phyloP scores from a whole-genome alignment of 352 stramenopile species.

The Pythium apleroticum region DNA sequence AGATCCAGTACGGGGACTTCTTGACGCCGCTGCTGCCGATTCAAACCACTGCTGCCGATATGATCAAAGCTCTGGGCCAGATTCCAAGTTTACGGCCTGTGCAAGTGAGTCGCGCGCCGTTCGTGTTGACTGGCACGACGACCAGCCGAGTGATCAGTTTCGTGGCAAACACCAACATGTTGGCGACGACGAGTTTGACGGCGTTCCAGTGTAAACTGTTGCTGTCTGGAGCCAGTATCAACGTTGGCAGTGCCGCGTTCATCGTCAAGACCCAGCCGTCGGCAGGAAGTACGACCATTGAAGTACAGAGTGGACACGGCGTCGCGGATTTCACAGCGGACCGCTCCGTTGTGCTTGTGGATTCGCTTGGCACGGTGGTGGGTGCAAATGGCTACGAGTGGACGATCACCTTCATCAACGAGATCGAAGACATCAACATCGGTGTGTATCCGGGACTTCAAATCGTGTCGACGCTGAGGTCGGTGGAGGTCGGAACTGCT shows the following conservation, averaged over 20 bases:
- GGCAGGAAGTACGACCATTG: constrained; percentile 36
- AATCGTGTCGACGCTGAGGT: constrained; percentile 49
- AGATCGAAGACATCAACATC: constrained; percentile 37
- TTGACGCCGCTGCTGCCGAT: constrained; percentile 48
- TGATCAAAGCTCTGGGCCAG: constrained; percentile 38
- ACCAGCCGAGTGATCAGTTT: constrained; percentile 43
- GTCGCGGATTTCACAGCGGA: constrained; percentile 33
- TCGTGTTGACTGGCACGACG: constrained; percentile 41
- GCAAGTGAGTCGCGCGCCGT: constrained; percentile 41
- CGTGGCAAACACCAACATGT: constrained; percentile 29
- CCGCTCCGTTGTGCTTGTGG: constrained; percentile 38
- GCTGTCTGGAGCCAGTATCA: constrained; percentile 33
- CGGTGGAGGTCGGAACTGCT: constrained; percentile 34
- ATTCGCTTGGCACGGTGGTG: constrained; percentile 35
- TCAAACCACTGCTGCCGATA: constrained; percentile 40
- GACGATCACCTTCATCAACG: constrained; percentile 62
- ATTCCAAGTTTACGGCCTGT: constrained; percentile 57
- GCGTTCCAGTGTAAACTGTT: constrained; percentile 39
- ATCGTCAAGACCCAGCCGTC: constrained; percentile 42
- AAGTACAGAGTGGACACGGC: constrained; percentile 41
- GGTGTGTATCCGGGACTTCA: constrained; percentile 46
- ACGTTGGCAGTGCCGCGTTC: constrained; percentile 36
- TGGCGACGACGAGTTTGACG: constrained; percentile 47
- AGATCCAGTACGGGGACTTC: constrained; percentile 58
- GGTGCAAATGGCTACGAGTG: constrained; percentile 66